These are phyloP conservation scores for Lepiota brunneoincarnata DNA, from an alignment of 768 basidiomycete species.

Conservation along the genomic window DNA sequence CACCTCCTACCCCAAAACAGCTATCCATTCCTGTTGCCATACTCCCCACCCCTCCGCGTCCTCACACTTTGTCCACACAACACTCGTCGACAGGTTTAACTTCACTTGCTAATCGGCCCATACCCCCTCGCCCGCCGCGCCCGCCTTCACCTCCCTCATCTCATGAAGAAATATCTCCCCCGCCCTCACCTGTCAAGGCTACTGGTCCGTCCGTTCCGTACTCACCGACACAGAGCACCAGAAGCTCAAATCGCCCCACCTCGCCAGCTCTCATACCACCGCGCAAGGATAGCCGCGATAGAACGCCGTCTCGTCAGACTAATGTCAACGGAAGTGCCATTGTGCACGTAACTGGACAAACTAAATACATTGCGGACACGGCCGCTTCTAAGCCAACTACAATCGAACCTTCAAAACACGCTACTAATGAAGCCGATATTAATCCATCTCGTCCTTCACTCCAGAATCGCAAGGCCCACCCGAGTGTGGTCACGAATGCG, in stretches of 20 bases:
- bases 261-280: conserved; percentile 12
- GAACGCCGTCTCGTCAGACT: conserved; percentile 13
- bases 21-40: conserved; percentile 1
- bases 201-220: conserved; percentile 1
- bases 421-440: neutral
- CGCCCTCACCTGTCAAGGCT: conserved; percentile 17
- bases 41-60: conserved; percentile 17
- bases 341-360: neutral
- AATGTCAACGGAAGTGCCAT: conserved; percentile 10
- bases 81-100: conserved; percentile 35
- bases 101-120: conserved; percentile 54
- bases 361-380: conserved; percentile 1
- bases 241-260: conserved; percentile 2
- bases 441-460: neutral
- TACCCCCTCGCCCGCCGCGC: conserved; percentile 57
- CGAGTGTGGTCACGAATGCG: conserved; percentile 14
- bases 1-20: conserved; percentile 12
- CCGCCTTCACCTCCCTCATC: conserved; percentile 39
- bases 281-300: conserved; percentile 12
- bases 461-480: neutral
- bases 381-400: conserved; percentile 11
- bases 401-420: neutral
- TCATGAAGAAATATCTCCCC: conserved; percentile 31
- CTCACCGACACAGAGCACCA: conserved; percentile 9
- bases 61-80: conserved; percentile 14